Conservation (phyloP, 1,139 yeast species). For the Magnusiomyces tetraspermus region DNA sequence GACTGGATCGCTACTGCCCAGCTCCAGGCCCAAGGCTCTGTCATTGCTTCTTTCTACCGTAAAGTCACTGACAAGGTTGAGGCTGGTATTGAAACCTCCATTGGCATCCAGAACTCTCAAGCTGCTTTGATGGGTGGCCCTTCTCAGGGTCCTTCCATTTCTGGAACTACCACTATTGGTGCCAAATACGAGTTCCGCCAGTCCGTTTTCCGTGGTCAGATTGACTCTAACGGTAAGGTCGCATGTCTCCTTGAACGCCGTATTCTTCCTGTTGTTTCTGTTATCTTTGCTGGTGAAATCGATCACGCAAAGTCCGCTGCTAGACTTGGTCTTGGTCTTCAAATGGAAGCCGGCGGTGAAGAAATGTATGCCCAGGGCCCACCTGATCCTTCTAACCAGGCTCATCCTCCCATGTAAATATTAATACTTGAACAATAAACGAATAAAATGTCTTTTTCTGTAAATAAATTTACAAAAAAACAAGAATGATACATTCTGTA, state of each 20-base stretch:
- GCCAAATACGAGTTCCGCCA: conserved; percentile 98
- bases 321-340: conserved; percentile 87
- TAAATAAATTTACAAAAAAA: too few species aligned
- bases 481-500: too few species aligned
- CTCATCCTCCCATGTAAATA: conserved; percentile 29
- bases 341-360: conserved; percentile 93
- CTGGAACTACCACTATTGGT: conserved; percentile 89
- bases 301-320: conserved; percentile 82
- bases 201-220: conserved; percentile 89
- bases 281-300: conserved; percentile 86
- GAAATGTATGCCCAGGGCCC: conserved; percentile 44
- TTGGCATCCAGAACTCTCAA: conserved; percentile 65
- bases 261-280: conserved; percentile 81
- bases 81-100: conserved; percentile 90
- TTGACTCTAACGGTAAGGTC: conserved; percentile 87
- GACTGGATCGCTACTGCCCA: conserved; percentile 95
- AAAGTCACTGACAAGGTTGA: conserved; percentile 85
- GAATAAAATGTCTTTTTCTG: too few species aligned
- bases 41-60: conserved; percentile 89
- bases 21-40: conserved; percentile 85
- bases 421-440: too few species aligned
- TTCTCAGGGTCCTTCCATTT: conserved; percentile 73
- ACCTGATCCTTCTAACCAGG: conserved; percentile 21
- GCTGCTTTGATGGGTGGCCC: conserved; percentile 45
- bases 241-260: conserved; percentile 88